Conservation (phyloP, 2,329 filamentous ascomycete genomes). For the Aphanoascus verrucosus region DNA sequence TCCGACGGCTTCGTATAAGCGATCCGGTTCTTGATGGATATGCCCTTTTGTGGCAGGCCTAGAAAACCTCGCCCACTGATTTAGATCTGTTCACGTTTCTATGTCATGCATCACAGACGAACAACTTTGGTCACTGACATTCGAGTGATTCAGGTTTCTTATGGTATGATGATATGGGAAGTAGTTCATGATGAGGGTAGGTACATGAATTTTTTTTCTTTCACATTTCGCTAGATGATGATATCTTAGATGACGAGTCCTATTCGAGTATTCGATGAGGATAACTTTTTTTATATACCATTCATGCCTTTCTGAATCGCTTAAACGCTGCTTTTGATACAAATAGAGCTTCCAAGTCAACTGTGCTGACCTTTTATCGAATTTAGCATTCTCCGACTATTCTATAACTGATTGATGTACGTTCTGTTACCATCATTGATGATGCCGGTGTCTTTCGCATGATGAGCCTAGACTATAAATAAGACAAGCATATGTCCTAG, state of each 20-base stretch:
- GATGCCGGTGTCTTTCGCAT: slow-evolving; percentile 38
- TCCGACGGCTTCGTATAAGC: slow-evolving; percentile 56
- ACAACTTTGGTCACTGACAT: neutral
- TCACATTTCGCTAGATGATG: slow-evolving; percentile 31
- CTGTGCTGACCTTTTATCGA: neutral
- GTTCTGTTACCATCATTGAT: slow-evolving; percentile 20
- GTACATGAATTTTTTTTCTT: slow-evolving; percentile 13
- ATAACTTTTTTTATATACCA: slow-evolving; percentile 45
- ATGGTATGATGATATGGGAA: neutral
- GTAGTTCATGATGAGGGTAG: slow-evolving; percentile 8
- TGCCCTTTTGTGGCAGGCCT: slow-evolving; percentile 92
- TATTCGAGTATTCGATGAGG: slow-evolving; percentile 53
- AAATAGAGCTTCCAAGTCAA: neutral
- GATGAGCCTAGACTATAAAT: slow-evolving; percentile 68
- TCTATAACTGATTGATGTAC: slow-evolving; percentile 14
- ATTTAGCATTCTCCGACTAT: neutral
- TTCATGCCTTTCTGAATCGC: slow-evolving; percentile 48
- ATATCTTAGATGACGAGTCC: slow-evolving; percentile 55
- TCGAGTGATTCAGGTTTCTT: neutral
- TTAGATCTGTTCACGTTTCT: slow-evolving; percentile 8
- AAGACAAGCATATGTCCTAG: slow-evolving; percentile 99
- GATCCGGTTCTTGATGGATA: slow-evolving; percentile 62
- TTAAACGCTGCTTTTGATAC: slow-evolving; percentile 4
- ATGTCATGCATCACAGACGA: neutral
- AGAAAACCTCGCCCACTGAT: slow-evolving; percentile 99